These are phyloP conservation scores for Vigna radiata DNA, from an alignment of 306 rosid species.

Conservation along the genomic window DNA sequence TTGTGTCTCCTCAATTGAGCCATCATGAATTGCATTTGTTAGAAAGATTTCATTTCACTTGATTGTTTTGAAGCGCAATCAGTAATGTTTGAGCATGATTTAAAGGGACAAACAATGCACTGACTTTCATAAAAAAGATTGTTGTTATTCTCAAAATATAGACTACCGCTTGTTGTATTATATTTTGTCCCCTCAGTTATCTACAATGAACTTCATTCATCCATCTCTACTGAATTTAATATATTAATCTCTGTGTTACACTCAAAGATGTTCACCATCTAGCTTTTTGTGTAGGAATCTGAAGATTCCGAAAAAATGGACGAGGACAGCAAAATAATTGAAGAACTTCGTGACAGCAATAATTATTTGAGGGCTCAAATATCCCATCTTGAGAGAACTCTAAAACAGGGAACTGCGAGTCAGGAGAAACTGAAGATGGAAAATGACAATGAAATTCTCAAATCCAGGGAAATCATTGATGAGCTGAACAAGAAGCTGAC, in stretches of 20 bases:
- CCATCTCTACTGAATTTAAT: slow-evolving; percentile 10
- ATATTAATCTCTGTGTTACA: slow-evolving; percentile 25
- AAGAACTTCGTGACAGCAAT: slow-evolving; percentile 73
- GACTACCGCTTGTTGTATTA: background rate
- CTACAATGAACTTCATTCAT: slow-evolving; percentile 19
- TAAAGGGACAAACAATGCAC: no score
- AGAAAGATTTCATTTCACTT: no score
- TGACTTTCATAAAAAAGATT: no score
- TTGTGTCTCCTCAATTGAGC: slow-evolving; percentile 9
- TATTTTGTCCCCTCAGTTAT: slow-evolving; percentile 19
- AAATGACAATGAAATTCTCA: slow-evolving; percentile 64
- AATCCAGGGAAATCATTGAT: slow-evolving; percentile 71
- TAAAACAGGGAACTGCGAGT: slow-evolving; percentile 72
- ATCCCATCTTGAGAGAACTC: slow-evolving; percentile 73
- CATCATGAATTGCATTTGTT: no score
- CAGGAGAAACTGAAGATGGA: slow-evolving; percentile 72
- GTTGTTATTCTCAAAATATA: slow-evolving; percentile 20
- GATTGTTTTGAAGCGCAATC: no score
- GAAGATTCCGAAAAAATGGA: slow-evolving; percentile 99
- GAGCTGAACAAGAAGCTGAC: slow-evolving; percentile 80
- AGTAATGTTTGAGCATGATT: no score
- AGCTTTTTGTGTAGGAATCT: slow-evolving; percentile 67
- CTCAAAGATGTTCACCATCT: slow-evolving; percentile 21
- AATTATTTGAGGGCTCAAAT: slow-evolving; percentile 67
- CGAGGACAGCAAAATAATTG: slow-evolving; percentile 90